These are phyloP conservation scores for Trichoderma asperellum DNA, from an alignment of 2,329 filamentous ascomycete genomes.

Conservation along the genomic window DNA sequence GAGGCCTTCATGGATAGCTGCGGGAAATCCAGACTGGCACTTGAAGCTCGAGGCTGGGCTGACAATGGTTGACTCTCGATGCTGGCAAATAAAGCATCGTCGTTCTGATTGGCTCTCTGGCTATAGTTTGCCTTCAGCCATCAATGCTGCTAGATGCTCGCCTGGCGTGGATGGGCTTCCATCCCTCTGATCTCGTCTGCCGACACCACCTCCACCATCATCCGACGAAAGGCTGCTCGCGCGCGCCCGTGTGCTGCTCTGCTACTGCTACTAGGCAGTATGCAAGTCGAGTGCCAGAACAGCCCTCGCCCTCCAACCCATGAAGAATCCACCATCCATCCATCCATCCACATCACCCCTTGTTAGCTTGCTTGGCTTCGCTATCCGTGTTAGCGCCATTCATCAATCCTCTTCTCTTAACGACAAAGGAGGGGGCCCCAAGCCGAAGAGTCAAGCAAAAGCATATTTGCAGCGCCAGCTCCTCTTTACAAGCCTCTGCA, in stretches of 20 bases:
- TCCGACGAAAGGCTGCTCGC: conserved; percentile 11
- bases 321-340: conserved; percentile 15
- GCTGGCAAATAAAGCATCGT: not conserved
- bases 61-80: not conserved
- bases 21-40: not conserved
- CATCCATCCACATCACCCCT: conserved; percentile 5
- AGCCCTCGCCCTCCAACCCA: conserved; percentile 7
- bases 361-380: conserved; percentile 18
- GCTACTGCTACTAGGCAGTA: not conserved
- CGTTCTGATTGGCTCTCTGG: not conserved
- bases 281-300: not conserved
- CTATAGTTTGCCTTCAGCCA: not conserved
- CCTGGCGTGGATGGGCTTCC: not conserved
- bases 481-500: conserved; percentile 22
- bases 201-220: conserved; percentile 23
- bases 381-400: conserved; percentile 8
- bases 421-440: not conserved
- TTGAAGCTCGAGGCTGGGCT: not conserved
- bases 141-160: not conserved
- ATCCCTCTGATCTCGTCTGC: conserved; percentile 1
- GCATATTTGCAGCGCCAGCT: conserved; percentile 24
- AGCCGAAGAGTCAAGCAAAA: not conserved
- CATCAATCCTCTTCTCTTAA: not conserved
- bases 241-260: not conserved
- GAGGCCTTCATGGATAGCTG: conserved; percentile 11